Conservation (phyloP, 352 stramenopile genomes). For the Globisporangium camurandrum region DNA sequence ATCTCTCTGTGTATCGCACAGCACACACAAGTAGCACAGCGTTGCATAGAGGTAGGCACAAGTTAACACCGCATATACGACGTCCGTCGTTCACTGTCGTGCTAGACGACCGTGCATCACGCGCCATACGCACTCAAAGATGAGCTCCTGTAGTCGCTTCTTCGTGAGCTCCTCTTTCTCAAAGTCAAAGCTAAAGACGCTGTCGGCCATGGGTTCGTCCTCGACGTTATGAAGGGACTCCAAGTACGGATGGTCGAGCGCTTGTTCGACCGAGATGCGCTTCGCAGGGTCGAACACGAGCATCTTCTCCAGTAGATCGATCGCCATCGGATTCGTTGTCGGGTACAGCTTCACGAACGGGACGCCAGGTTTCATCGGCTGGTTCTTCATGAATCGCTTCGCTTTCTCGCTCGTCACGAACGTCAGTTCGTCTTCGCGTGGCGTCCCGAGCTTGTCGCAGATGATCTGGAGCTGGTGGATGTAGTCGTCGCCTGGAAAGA, state of each 20-base stretch:
- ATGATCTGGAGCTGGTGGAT: conserved; percentile 99
- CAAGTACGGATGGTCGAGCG: conserved; percentile 88
- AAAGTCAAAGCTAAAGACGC: conserved; percentile 83
- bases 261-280: conserved; percentile 90
- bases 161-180: conserved; percentile 85
- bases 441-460: conserved; percentile 87
- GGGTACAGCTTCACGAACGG: conserved; percentile 72
- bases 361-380: conserved; percentile 62
- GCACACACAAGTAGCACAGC: background rate
- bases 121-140: conserved; percentile 60
- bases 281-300: conserved; percentile 83
- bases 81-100: too few species aligned
- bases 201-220: conserved; percentile 82
- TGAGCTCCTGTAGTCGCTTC: conserved; percentile 74
- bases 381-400: conserved; percentile 80
- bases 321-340: conserved; percentile 49
- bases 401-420: conserved; percentile 91
- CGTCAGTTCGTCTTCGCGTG: conserved; percentile 79
- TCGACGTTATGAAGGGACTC: conserved; percentile 90
- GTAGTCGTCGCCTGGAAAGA: conserved; percentile 97
- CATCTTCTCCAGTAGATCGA: conserved; percentile 84
- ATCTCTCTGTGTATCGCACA: conserved; percentile 20
- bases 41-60: too few species aligned
- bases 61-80: too few species aligned
- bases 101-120: background rate